These are phyloP conservation scores for Elsinoe necatrix DNA, from an alignment of 2,329 filamentous ascomycete species.

Conservation along the genomic window DNA sequence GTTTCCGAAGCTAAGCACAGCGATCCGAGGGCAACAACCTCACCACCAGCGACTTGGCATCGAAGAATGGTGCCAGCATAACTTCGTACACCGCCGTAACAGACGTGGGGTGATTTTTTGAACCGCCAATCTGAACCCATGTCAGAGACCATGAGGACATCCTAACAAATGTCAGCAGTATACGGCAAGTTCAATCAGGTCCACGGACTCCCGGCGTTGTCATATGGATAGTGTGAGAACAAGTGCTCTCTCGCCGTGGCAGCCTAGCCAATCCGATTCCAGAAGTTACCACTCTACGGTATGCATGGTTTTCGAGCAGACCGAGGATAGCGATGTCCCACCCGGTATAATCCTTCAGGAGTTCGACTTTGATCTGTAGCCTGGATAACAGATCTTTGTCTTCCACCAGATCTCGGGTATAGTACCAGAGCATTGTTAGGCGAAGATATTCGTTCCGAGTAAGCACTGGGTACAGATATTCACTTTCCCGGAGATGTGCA, in stretches of 20 bases:
- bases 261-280: slow-evolving; percentile 36
- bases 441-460: slow-evolving; percentile 32
- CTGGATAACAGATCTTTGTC: slow-evolving; percentile 36
- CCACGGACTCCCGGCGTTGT: neutral
- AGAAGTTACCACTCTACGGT: slow-evolving; percentile 36
- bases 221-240: slow-evolving; percentile 36
- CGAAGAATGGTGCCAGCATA: slow-evolving; percentile 38
- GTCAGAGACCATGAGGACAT: slow-evolving; percentile 36
- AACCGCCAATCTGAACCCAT: slow-evolving; percentile 41
- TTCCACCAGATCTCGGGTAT: slow-evolving; percentile 33
- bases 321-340: slow-evolving; percentile 43
- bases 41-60: slow-evolving; percentile 34
- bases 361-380: slow-evolving; percentile 36
- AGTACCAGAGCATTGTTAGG: slow-evolving; percentile 38
- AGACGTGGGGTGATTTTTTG: slow-evolving; percentile 34
- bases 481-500: neutral
- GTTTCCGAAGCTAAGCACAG: slow-evolving; percentile 38
- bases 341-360: slow-evolving; percentile 35
- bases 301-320: slow-evolving; percentile 37
- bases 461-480: slow-evolving; percentile 31
- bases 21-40: slow-evolving; percentile 35
- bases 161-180: slow-evolving; percentile 20
- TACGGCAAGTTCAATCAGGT: no score
- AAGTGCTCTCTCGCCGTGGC: slow-evolving; percentile 39
- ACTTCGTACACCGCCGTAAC: slow-evolving; percentile 32